A percentile compares a stretch with the other conserved stretches of the same genome.
Evolutionary conservation across 805 yeast genomes (phyloP).

Genomic region (Cyberlindnera xishuangbannaensis): DNA sequence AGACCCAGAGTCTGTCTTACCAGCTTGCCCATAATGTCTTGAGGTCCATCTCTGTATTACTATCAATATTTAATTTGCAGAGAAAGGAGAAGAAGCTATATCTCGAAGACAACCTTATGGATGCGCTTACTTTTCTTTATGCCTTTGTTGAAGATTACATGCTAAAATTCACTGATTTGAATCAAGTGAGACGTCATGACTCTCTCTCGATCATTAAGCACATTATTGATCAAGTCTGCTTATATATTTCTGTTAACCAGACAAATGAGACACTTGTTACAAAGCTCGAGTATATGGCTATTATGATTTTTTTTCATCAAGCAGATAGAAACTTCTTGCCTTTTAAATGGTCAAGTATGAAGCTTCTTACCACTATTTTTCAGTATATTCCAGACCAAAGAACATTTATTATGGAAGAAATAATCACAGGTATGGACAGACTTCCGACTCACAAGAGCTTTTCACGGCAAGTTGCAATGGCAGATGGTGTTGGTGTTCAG

Average conservation of each 20-base stretch:
- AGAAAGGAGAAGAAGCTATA: slow-evolving; percentile 39
- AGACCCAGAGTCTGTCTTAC: no score
- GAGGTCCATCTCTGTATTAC: slow-evolving; percentile 27
- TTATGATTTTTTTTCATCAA: slow-evolving; percentile 33
- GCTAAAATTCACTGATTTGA: slow-evolving; percentile 11
- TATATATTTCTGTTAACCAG: slow-evolving; percentile 14
- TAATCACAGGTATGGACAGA: slow-evolving; percentile 44
- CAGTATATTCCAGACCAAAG: slow-evolving; percentile 42
- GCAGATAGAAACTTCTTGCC: slow-evolving; percentile 17
- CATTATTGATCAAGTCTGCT: slow-evolving; percentile 16
- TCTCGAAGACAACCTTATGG: slow-evolving; percentile 37
- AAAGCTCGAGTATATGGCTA: slow-evolving; percentile 49
- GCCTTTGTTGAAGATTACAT: slow-evolving; percentile 28
- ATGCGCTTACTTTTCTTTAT: slow-evolving; percentile 36
- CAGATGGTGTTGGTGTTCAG: slow-evolving; percentile 44
- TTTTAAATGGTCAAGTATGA: slow-evolving; percentile 16
- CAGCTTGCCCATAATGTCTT: no score
- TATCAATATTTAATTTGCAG: slow-evolving; percentile 36
- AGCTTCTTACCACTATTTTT: slow-evolving; percentile 23
- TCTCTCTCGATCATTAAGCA: slow-evolving; percentile 9
- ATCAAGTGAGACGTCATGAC: slow-evolving; percentile 1
- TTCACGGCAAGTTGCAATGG: slow-evolving; percentile 38
- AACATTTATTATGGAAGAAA: slow-evolving; percentile 54
- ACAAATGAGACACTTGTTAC: slow-evolving; percentile 51
- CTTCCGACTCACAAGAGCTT: slow-evolving; percentile 39